phyloP scores from a whole-genome alignment of 2,329 filamentous ascomycete genomes.

The Erysiphe pulchra region DNA sequence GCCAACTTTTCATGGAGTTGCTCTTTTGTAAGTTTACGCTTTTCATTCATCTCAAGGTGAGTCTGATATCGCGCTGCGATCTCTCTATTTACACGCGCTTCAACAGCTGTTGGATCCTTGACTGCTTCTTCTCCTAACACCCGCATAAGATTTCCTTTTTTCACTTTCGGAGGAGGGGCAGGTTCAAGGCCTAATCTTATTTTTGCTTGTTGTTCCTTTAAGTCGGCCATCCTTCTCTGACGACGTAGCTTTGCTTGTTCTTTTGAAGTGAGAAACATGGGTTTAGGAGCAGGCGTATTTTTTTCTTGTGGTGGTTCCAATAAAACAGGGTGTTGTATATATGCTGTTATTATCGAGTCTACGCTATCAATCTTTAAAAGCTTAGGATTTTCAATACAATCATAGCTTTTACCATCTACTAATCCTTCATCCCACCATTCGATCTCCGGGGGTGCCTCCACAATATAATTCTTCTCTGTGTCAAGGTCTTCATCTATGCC shows the following conservation, averaged over 20 bases:
- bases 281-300: conserved; percentile 51
- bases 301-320: conserved; percentile 82
- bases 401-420: conserved; percentile 49
- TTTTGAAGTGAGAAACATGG: conserved; percentile 74
- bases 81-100: conserved; percentile 77
- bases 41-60: conserved; percentile 58
- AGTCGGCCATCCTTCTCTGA: conserved; percentile 70
- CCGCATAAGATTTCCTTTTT: conserved; percentile 92
- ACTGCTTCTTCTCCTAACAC: conserved; percentile 70
- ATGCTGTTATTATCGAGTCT: conserved; percentile 74
- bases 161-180: conserved; percentile 82
- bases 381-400: conserved; percentile 34
- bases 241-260: conserved; percentile 81
- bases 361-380: conserved; percentile 48
- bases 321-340: conserved; percentile 78
- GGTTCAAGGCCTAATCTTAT: conserved; percentile 75
- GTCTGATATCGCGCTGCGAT: conserved; percentile 64
- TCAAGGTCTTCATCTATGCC: conserved; percentile 80
- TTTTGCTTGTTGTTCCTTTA: conserved; percentile 93
- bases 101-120: conserved; percentile 90
- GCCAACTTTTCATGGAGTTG: conserved; percentile 63
- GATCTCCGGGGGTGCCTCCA: conserved; percentile 61
- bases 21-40: conserved; percentile 71
- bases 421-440: conserved; percentile 97
- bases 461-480: conserved; percentile 67